A percentile compares a stretch with the other conserved stretches of the same genome.
These are phyloP conservation scores for Coprinopsis cinerea DNA, from an alignment of 768 basidiomycete genomes.

Conservation along the genomic window DNA sequence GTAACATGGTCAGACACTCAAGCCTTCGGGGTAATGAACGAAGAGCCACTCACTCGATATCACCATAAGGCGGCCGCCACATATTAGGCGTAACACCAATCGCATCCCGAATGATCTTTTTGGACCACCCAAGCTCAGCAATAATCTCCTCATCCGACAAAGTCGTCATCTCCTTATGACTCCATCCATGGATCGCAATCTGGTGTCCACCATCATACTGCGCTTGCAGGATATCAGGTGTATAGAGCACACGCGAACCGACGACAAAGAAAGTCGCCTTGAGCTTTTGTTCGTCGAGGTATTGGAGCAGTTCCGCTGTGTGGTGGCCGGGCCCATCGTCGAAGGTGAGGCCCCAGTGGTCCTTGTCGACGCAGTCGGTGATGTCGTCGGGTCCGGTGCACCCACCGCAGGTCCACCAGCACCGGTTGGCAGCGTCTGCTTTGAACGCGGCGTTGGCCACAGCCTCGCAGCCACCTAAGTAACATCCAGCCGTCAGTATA, in stretches of 20 bases:
- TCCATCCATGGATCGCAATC: slow-evolving; percentile 62
- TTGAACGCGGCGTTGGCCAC: slow-evolving; percentile 43
- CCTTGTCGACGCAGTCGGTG: slow-evolving; percentile 62
- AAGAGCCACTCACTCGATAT: slow-evolving; percentile 52
- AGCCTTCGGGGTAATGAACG: neutral
- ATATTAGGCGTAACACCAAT: slow-evolving; percentile 68
- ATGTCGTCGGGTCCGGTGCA: slow-evolving; percentile 68
- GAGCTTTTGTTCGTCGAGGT: slow-evolving; percentile 55
- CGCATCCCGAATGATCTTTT: slow-evolving; percentile 76
- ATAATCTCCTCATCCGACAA: slow-evolving; percentile 74
- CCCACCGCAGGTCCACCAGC: slow-evolving; percentile 79
- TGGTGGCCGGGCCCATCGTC: slow-evolving; percentile 78
- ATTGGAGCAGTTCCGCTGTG: slow-evolving; percentile 66
- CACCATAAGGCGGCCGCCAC: slow-evolving; percentile 78
- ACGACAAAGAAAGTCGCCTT: slow-evolving; percentile 84
- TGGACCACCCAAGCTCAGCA: slow-evolving; percentile 83
- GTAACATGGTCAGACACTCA: slow-evolving; percentile 6
- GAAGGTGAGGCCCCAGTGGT: slow-evolving; percentile 49
- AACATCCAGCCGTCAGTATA: neutral
- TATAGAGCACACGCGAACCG: slow-evolving; percentile 72
- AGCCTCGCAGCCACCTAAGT: too few relatives aligned
- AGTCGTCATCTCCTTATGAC: slow-evolving; percentile 66
- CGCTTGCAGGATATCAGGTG: slow-evolving; percentile 59
- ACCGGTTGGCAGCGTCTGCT: slow-evolving; percentile 44
- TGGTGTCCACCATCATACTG: slow-evolving; percentile 79